phyloP scores from a whole-genome alignment of 2,329 filamentous ascomycete genomes.

The Cephalotrichum gorgonifer region DNA sequence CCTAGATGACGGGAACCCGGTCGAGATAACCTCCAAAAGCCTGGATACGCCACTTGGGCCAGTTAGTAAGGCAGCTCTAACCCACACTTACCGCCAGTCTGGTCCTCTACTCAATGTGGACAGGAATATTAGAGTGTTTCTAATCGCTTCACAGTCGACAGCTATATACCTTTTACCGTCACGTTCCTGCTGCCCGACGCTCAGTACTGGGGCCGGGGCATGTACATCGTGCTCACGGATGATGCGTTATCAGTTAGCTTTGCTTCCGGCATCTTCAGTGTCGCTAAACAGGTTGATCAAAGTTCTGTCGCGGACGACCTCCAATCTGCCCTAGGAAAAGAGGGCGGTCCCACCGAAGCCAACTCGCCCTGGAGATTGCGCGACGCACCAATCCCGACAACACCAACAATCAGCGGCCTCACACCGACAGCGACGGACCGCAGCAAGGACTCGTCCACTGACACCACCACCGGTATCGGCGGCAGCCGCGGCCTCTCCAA shows the following conservation, averaged over 20 bases:
- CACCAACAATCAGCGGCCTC: background rate
- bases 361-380: background rate
- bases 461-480: too few relatives aligned
- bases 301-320: background rate
- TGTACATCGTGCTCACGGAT: background rate
- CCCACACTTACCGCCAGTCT: too few relatives aligned
- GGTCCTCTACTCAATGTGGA: too few relatives aligned
- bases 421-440: background rate
- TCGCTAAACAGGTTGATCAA: background rate
- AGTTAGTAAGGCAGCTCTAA: too few relatives aligned
- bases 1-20: too few relatives aligned
- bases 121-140: too few relatives aligned
- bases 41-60: too few relatives aligned
- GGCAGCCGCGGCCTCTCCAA: conserved; percentile 22
- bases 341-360: background rate
- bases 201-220: too few relatives aligned
- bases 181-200: too few relatives aligned
- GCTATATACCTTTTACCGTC: too few relatives aligned
- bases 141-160: too few relatives aligned
- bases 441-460: conserved; percentile 1
- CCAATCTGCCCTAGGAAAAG: background rate
- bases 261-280: background rate
- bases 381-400: background rate
- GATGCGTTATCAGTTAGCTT: background rate
- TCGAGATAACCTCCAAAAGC: too few relatives aligned